phyloP scores from a whole-genome alignment of 2,329 filamentous ascomycete genomes.

The Fusarium sp. region DNA sequence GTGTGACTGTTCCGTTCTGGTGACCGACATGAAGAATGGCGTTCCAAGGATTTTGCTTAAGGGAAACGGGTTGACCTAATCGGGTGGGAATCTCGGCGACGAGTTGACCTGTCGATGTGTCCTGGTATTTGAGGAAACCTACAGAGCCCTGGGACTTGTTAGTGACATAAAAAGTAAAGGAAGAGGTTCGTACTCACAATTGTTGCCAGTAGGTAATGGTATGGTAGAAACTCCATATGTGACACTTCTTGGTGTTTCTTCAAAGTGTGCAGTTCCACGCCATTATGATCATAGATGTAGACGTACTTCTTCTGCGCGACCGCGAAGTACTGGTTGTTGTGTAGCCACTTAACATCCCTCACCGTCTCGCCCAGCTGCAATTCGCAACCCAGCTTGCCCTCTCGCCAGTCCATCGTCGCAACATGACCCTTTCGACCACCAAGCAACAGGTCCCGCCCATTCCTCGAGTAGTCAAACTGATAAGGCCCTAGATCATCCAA shows the following conservation, averaged over 20 bases:
- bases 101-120: conserved; percentile 92
- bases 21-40: conserved; percentile 93
- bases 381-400: conserved; percentile 92
- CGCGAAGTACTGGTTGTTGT: conserved; percentile 95
- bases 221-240: conserved; percentile 95
- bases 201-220: conserved; percentile 93
- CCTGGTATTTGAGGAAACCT: conserved; percentile 93
- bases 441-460: conserved; percentile 87
- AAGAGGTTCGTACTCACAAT: conserved; percentile 69
- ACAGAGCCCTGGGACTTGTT: conserved; percentile 73
- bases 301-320: conserved; percentile 97
- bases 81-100: conserved; percentile 89
- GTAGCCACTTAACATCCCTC: conserved; percentile 90
- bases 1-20: conserved; percentile 92
- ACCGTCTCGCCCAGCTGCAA: conserved; percentile 92
- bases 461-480: conserved; percentile 88
- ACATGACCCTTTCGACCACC: conserved; percentile 94
- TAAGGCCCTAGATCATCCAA: conserved; percentile 89
- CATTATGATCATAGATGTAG: conserved; percentile 94
- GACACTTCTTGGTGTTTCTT: conserved; percentile 92
- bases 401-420: conserved; percentile 96
- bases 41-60: conserved; percentile 92
- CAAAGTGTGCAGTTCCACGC: conserved; percentile 92
- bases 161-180: not conserved
- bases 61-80: conserved; percentile 84